Conservation (phyloP, 768 basidiomycete species). For the Lentinula edodes region DNA sequence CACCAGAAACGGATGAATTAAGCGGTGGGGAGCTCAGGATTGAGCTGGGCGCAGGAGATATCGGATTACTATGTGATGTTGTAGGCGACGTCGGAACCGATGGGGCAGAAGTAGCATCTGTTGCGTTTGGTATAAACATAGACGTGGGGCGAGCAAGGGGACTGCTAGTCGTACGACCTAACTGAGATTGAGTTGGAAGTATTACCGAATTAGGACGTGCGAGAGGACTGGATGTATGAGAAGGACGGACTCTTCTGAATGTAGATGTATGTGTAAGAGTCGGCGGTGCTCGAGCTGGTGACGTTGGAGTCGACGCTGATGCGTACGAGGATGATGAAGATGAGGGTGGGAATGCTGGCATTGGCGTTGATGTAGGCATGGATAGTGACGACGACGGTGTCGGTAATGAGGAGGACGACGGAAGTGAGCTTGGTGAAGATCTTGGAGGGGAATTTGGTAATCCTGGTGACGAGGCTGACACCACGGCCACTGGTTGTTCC, state of each 20-base stretch:
- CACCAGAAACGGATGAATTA: neutral
- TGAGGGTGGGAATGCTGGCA: neutral
- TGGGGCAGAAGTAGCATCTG: neutral
- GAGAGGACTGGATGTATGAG: neutral
- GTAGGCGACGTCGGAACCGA: neutral
- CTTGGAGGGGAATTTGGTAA: neutral
- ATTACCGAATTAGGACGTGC: neutral
- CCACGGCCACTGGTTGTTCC: no score
- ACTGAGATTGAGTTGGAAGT: neutral
- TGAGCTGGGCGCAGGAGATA: neutral
- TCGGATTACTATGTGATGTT: neutral
- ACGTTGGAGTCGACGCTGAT: neutral
- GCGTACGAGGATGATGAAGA: neutral
- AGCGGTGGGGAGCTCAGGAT: neutral
- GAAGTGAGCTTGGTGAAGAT: neutral
- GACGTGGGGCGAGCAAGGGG: neutral
- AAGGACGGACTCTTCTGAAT: slow-evolving; percentile 1
- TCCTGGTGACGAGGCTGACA: neutral
- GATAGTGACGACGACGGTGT: neutral
- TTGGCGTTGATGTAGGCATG: neutral
- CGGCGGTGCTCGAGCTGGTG: neutral
- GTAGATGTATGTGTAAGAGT: neutral
- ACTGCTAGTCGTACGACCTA: neutral
- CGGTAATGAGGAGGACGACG: neutral
- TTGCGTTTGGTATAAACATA: neutral